These are phyloP conservation scores for Hypoxylon crocopeplum DNA, from an alignment of 495 filamentous ascomycete genomes.

Conservation along the genomic window DNA sequence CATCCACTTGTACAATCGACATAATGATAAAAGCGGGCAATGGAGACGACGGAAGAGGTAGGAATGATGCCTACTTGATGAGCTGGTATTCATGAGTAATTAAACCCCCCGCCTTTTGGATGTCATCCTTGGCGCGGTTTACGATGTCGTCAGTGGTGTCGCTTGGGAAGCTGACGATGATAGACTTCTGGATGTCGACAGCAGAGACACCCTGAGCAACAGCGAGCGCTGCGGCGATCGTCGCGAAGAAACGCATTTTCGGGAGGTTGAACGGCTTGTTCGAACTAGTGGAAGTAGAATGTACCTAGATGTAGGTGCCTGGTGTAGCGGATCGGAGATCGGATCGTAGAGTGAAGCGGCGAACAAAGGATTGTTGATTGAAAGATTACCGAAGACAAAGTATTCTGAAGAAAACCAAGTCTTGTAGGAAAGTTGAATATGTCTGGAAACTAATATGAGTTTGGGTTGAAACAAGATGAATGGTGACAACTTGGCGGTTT, in stretches of 20 bases:
- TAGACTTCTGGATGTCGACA: constrained; percentile 67
- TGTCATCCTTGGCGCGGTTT: constrained; percentile 70
- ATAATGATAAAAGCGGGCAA: neutral
- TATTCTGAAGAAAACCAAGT: neutral
- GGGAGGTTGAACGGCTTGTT: constrained; percentile 7
- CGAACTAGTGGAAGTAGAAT: neutral
- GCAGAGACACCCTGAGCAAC: constrained; percentile 60
- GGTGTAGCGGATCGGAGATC: no score
- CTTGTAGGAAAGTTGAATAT: neutral
- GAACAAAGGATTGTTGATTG: neutral
- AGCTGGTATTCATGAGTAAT: constrained; percentile 64
- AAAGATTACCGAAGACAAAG: neutral
- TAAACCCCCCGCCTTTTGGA: constrained; percentile 68
- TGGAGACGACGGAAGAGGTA: neutral
- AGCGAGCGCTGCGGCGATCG: constrained; percentile 63
- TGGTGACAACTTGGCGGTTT: constrained; percentile 13
- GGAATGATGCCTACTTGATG: constrained; percentile 56
- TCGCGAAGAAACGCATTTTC: constrained; percentile 65
- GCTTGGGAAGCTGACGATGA: constrained; percentile 78
- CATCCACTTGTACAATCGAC: neutral
- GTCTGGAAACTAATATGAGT: neutral
- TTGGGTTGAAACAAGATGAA: constrained; percentile 6
- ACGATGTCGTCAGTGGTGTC: constrained; percentile 74
- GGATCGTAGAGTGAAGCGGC: neutral
- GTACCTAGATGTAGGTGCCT: no score